Evolutionary conservation across 78 protist species (phyloP), one percentile per base, ranked within the genome.

Genomic region (Dictyostelium capitatum): DNA sequence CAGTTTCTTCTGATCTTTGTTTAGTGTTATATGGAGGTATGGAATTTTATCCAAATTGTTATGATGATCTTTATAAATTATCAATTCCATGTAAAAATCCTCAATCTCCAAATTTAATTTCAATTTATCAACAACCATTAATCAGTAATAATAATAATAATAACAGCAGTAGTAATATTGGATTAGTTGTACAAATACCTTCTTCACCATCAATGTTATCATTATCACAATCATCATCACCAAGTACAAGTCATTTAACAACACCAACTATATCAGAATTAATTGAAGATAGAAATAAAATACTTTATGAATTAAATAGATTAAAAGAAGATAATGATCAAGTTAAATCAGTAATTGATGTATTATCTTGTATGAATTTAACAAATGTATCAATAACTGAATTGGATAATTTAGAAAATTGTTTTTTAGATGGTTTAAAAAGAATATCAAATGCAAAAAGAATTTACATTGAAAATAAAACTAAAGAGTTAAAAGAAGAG

Each of bases 11-110:
- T 2, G 93, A 87, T 65, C 83, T 59, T 12, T 28, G 84, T 4
- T 82, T 87, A 20, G 48, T 74, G 6, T 50, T 87, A 7, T 51
- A 43, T 48, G 93, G 84, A 65, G 93, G 93, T 4, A 87, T 87
- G 93, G 85, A 47, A 6, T 50, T 51, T 14, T 46, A 48, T 23
- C 85, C 83, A 19, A 87, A 59, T 30, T 78, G 84, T 64, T 77
- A 64, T 65, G 93, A 87, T 77, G 93, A 84, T 48, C 23, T 87
- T 6, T 80, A 77, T 37, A 59, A 59, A 20, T 23, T 87, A 14
- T 23, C 47, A 50, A 70, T 87, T 15, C 30, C 81, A 53, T 32
- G 51, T 10, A 59, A 46, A 43, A 23, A n/a, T 43, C 79, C 17
- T 28, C 25, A 72, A 62, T 48, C 77, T 14, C 53, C 89, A 65